phyloP scores from a whole-genome alignment of 2,329 filamentous ascomycete genomes.

The Arthroderma sp. region DNA sequence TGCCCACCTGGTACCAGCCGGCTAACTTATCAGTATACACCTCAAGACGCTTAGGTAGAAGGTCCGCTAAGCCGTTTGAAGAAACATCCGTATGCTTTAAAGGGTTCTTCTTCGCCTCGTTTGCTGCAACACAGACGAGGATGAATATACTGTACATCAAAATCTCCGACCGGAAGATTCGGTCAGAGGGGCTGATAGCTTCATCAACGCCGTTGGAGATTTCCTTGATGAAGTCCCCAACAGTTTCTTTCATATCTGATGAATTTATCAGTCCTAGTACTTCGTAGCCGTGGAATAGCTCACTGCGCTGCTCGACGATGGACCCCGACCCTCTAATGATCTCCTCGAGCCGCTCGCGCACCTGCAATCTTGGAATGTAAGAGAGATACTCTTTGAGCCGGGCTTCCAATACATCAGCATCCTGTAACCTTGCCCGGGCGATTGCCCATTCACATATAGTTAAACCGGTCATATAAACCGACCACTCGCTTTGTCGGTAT shows the following conservation, averaged over 20 bases:
- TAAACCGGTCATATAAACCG: slow-evolving; percentile 29
- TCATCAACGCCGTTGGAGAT: slow-evolving; percentile 16
- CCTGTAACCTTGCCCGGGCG: slow-evolving; percentile 23
- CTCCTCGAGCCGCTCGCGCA: slow-evolving; percentile 16
- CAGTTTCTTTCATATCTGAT: slow-evolving; percentile 18
- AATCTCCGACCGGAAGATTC: slow-evolving; percentile 14
- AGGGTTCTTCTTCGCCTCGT: background rate
- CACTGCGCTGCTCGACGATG: slow-evolving; percentile 25
- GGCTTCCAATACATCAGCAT: slow-evolving; percentile 19
- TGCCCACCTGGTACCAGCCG: background rate
- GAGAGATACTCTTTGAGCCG: slow-evolving; percentile 23
- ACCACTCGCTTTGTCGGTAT: slow-evolving; percentile 33
- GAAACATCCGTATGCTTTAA: background rate
- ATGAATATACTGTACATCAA: slow-evolving; percentile 25
- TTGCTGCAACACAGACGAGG: slow-evolving; percentile 22
- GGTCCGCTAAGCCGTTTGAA: background rate
- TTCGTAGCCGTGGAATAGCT: slow-evolving; percentile 25
- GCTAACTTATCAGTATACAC: background rate
- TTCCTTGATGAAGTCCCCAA: slow-evolving; percentile 18
- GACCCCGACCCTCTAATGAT: slow-evolving; percentile 25
- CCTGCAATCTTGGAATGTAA: slow-evolving; percentile 19
- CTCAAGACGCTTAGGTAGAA: background rate
- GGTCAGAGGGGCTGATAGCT: slow-evolving; percentile 13
- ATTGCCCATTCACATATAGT: slow-evolving; percentile 32
- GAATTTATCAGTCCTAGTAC: slow-evolving; percentile 23